A percentile compares a stretch with the other conserved stretches of the same genome.
Evolutionary conservation across 345 rosid genomes (phyloP).

Genomic region (Gossypium thurberi): DNA sequence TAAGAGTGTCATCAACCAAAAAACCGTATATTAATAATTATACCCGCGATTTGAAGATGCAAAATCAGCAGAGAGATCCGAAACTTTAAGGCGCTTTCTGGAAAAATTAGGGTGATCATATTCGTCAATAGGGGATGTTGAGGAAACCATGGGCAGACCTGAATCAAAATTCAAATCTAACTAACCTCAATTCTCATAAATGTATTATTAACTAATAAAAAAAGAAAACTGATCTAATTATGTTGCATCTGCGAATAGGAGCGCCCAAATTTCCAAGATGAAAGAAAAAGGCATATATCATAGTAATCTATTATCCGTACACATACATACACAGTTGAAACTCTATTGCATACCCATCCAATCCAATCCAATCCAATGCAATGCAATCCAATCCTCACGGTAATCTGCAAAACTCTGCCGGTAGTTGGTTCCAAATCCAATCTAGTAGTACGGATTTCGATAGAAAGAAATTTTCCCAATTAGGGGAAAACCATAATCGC

Average conservation of each 20-base stretch:
- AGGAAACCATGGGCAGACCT: constrained; percentile 48
- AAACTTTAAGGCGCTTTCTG: constrained; percentile 37
- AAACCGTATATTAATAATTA: constrained; percentile 24
- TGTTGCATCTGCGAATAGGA: background rate
- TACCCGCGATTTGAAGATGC: constrained; percentile 18
- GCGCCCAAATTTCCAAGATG: background rate
- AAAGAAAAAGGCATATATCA: background rate
- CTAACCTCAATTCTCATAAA: background rate
- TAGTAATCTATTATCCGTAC: background rate
- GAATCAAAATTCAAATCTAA: constrained; percentile 6
- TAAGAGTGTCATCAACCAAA: constrained; percentile 21
- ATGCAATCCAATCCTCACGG: background rate
- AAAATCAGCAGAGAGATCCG: constrained; percentile 22
- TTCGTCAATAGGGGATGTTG: constrained; percentile 18
- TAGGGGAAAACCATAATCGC: background rate
- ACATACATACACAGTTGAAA: background rate
- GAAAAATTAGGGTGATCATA: constrained; percentile 12
- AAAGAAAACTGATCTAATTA: background rate
- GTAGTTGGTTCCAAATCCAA: background rate
- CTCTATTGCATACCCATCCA: background rate
- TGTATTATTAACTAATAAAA: background rate
- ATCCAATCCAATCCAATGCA: background rate
- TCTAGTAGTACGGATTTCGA: background rate
- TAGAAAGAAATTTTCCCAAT: background rate
- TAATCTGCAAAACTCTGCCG: background rate